These are phyloP conservation scores for Arabidopsis arenosa DNA, from an alignment of 345 rosid species.

Conservation along the genomic window DNA sequence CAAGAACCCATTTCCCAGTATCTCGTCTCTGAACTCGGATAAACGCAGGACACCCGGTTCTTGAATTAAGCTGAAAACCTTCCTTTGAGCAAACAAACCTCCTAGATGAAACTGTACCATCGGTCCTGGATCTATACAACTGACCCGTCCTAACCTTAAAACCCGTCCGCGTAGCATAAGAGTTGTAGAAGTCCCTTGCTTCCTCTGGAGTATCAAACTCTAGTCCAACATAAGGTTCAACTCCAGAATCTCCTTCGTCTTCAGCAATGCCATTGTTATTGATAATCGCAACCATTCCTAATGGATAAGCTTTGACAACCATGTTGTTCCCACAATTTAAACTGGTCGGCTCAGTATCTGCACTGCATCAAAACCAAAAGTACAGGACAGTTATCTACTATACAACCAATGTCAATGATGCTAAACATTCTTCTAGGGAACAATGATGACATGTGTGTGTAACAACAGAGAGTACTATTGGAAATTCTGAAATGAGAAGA, in stretches of 20 bases:
- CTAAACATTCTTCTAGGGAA: neutral
- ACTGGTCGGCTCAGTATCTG: constrained; percentile 54
- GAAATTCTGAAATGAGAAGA: neutral
- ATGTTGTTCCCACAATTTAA: constrained; percentile 48
- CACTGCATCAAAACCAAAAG: constrained; percentile 50
- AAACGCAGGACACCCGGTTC: constrained; percentile 89
- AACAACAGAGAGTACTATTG: neutral
- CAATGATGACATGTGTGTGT: neutral
- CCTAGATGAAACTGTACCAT: constrained; percentile 87
- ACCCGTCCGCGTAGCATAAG: constrained; percentile 64
- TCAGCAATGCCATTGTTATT: constrained; percentile 46
- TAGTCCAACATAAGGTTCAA: constrained; percentile 70
- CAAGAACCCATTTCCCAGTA: constrained; percentile 89
- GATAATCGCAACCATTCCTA: constrained; percentile 50
- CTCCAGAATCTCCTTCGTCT: constrained; percentile 55
- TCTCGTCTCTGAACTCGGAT: constrained; percentile 74
- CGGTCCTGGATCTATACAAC: constrained; percentile 79
- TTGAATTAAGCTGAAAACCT: constrained; percentile 85
- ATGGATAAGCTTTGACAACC: constrained; percentile 64
- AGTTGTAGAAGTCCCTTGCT: constrained; percentile 69
- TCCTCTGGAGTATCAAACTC: constrained; percentile 82
- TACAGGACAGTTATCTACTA: constrained; percentile 1
- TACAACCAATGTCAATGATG: constrained; percentile 15
- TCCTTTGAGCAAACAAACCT: constrained; percentile 86
- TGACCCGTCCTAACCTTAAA: constrained; percentile 82